Evolutionary conservation across 116 monocot species (phyloP), one percentile per base, ranked within the genome.

Genomic region (Cymodocea nodosa): DNA sequence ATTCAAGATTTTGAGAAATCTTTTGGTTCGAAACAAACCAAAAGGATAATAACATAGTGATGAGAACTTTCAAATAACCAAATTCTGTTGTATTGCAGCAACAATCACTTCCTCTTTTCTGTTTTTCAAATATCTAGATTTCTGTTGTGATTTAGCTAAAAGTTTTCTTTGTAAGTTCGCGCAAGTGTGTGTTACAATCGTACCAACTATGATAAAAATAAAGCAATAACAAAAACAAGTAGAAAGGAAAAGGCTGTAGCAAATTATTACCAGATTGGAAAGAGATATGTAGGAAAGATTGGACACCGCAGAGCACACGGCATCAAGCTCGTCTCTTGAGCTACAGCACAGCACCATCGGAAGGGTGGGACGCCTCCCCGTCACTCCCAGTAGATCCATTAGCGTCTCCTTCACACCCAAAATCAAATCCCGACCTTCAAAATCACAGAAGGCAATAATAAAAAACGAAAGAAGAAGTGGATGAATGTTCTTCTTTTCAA

Each of bases 321-420:
- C 76, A 52, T 95, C 95, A n/a, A 95, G 85, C 77, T 90, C 90
- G 55, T 95, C 95, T 14, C 95, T 77, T 12, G 87, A 95, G 72
- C 79, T 87, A 77, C 90, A 90, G 69, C 95, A 85, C 5, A 87
- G 50, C 35, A 82, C 90, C 22, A 95, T 84, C 18, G 95, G 90
- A 19, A 95, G 81, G 53, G 60, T 75, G 1, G 83, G 65, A 15
- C 83, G 80, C 60, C 81, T 69, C 15, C 85, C 85, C 10, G 85
- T 83, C 62, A 95, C 85, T 0, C 85, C 95, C 35, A 95, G 65
- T 16, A 95, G 87, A 71, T 95, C 95, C 70, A 95, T 76, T 60
- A 90, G 40, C 0, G 90, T 95, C 69, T 85, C 90, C 90, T 92
- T 63, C 69, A 72, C 19, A 35, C 36, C 52, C 51, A 2, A 48